These are phyloP conservation scores for Trypanosoma avium DNA, from an alignment of 208 protist species.

Conservation along the genomic window DNA sequence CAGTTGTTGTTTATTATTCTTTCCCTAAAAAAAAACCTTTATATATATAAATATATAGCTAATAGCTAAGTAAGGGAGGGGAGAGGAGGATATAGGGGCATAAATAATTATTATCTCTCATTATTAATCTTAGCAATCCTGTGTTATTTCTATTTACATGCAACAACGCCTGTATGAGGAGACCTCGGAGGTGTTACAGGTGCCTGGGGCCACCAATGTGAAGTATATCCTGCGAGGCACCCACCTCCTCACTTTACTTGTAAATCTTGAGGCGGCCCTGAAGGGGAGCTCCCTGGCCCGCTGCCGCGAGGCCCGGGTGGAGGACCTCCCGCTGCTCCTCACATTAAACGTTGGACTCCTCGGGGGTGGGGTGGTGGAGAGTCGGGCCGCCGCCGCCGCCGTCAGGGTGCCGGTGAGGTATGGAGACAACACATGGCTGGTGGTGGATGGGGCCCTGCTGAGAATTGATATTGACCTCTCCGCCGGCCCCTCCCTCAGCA, in stretches of 20 bases:
- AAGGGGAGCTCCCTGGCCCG: neutral
- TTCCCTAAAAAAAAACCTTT: neutral
- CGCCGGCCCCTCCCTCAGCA: conserved; percentile 4
- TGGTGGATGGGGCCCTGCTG: conserved; percentile 2
- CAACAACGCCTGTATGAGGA: neutral
- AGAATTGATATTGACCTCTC: conserved; percentile 23
- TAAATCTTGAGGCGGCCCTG: neutral
- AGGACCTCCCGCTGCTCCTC: conserved; percentile 17
- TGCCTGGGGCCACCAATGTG: conserved; percentile 8
- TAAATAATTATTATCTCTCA: too few species aligned
- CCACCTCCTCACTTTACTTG: conserved; percentile 5
- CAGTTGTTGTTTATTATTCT: too few species aligned
- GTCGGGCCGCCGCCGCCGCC: neutral
- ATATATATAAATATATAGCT: neutral
- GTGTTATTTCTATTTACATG: too few species aligned
- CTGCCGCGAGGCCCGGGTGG: neutral
- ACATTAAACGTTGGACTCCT: neutral
- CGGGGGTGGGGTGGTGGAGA: neutral
- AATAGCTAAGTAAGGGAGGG: neutral
- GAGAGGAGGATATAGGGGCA: too few species aligned
- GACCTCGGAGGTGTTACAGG: neutral
- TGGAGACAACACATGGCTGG: conserved; percentile 8
- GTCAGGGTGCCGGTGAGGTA: neutral
- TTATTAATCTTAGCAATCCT: too few species aligned
- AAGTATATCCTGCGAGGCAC: conserved; percentile 11